Percentiles rank a stretch among this genome's conserved stretches.
Evolutionary conservation across 2,329 filamentous ascomycete genomes (phyloP).

Genomic region (Pseudonectria foliicola): DNA sequence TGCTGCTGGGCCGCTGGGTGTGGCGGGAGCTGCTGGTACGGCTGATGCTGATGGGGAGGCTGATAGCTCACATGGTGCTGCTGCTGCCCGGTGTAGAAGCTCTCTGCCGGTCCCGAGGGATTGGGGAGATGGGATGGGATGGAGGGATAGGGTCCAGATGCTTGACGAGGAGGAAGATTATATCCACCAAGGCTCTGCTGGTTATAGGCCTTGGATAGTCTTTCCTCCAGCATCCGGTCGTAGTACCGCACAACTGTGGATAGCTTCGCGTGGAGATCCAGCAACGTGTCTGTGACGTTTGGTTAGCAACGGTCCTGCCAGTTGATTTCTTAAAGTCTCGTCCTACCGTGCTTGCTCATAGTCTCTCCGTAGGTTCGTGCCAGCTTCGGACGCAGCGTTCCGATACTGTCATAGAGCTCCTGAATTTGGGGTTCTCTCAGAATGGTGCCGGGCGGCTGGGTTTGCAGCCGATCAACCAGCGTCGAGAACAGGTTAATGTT

Average conservation of each 20-base stretch:
- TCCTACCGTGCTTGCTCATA: slow-evolving; percentile 95
- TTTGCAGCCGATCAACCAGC: slow-evolving; percentile 86
- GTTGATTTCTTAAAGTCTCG: not conserved
- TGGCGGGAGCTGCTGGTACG: slow-evolving; percentile 24
- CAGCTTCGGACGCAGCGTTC: slow-evolving; percentile 84
- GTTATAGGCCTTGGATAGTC: slow-evolving; percentile 84
- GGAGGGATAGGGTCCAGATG: slow-evolving; percentile 62
- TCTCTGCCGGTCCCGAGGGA: slow-evolving; percentile 57
- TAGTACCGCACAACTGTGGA: slow-evolving; percentile 97
- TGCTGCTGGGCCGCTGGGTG: slow-evolving; percentile 29
- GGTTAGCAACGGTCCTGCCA: slow-evolving; percentile 8
- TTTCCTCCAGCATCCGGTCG: slow-evolving; percentile 94
- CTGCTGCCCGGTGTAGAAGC: slow-evolving; percentile 69
- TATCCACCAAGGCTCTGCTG: slow-evolving; percentile 68
- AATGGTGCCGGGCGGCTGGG: slow-evolving; percentile 91
- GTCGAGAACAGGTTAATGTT: slow-evolving; percentile 97
- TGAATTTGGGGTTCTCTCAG: slow-evolving; percentile 96
- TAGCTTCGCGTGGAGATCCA: slow-evolving; percentile 90
- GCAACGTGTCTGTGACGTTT: slow-evolving; percentile 62
- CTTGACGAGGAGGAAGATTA: slow-evolving; percentile 43
- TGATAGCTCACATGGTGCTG: slow-evolving; percentile 48
- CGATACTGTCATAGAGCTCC: slow-evolving; percentile 95
- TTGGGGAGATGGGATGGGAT: slow-evolving; percentile 49
- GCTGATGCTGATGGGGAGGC: slow-evolving; percentile 36
- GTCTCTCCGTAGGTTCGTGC: slow-evolving; percentile 95